Percentiles rank a stretch among this genome's conserved stretches.
Conservation (phyloP, 805 yeast species). For the Saccharomycopsis javanensis region DNA sequence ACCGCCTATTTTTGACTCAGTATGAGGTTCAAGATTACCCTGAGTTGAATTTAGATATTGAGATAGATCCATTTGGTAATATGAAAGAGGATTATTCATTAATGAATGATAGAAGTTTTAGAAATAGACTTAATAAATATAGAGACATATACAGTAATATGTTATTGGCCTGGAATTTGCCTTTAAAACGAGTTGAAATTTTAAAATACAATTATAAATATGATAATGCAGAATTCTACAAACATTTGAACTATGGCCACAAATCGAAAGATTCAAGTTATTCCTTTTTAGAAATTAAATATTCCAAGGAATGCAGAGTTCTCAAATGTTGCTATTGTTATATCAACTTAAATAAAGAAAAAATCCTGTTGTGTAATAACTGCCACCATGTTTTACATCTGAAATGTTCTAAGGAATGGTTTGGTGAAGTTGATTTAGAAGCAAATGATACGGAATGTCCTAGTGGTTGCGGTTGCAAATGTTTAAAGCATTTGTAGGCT, state of each 20-base stretch:
- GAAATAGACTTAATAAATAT: conserved; percentile 16
- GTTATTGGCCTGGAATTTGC: conserved; percentile 74
- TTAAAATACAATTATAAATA: conserved; percentile 52
- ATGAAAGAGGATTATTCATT: background rate
- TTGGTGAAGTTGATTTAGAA: conserved; percentile 31
- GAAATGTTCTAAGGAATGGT: conserved; percentile 74
- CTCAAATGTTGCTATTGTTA: conserved; percentile 61
- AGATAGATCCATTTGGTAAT: conserved; percentile 22
- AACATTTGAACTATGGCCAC: background rate
- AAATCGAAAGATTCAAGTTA: conserved; percentile 4
- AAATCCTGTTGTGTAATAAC: conserved; percentile 49
- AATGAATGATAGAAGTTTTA: background rate
- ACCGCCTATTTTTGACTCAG: conserved; percentile 3
- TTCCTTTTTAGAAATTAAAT: conserved; percentile 17
- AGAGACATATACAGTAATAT: conserved; percentile 70
- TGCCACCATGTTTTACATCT: conserved; percentile 80
- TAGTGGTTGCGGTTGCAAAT: conserved; percentile 77
- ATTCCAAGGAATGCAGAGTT: conserved; percentile 18
- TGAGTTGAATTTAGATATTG: conserved; percentile 20
- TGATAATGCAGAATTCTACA: conserved; percentile 19
- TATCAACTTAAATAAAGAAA: conserved; percentile 45
- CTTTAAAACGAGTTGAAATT: conserved; percentile 69
- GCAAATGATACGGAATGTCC: conserved; percentile 46
- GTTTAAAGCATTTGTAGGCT: conserved; percentile 34
- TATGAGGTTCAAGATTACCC: conserved; percentile 9